phyloP scores from a whole-genome alignment of 2,329 filamentous ascomycete species.

The Microsporum canis region DNA sequence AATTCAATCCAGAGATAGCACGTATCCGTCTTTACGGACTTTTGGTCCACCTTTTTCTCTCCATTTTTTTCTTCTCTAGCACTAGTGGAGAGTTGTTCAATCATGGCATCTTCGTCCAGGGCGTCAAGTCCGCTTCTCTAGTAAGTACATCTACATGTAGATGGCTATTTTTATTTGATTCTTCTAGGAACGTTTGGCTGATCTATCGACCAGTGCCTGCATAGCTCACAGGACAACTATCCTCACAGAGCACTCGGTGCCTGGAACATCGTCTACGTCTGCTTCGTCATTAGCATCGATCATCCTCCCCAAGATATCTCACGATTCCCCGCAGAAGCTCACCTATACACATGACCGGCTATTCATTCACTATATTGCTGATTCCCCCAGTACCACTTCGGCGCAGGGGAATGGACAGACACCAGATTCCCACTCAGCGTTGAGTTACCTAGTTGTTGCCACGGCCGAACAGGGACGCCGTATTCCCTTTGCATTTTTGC shows the following conservation, averaged over 20 bases:
- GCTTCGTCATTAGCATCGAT: conserved; percentile 82
- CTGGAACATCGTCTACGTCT: conserved; percentile 69
- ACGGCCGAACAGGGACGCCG: conserved; percentile 70
- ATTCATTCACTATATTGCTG: conserved; percentile 92
- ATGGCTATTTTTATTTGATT: background rate
- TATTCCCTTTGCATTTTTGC: conserved; percentile 83
- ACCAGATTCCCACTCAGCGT: conserved; percentile 57
- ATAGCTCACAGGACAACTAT: conserved; percentile 91
- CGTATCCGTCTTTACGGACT: background rate
- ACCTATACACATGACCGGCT: conserved; percentile 87
- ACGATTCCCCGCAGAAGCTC: conserved; percentile 69
- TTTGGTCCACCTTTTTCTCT: background rate
- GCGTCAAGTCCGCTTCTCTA: conserved; percentile 58
- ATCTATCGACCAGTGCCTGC: conserved; percentile 56
- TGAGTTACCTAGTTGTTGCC: conserved; percentile 86
- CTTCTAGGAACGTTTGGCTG: background rate
- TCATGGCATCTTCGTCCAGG: conserved; percentile 13
- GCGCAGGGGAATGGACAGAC: conserved; percentile 26
- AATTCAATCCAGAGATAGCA: background rate
- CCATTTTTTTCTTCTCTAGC: background rate
- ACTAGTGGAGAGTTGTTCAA: background rate
- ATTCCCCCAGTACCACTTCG: conserved; percentile 57
- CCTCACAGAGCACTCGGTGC: conserved; percentile 81
- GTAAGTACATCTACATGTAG: conserved; percentile 38
- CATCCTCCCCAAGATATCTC: conserved; percentile 89